phyloP scores from a whole-genome alignment of 2,329 filamentous ascomycete species.

The Laburnicola sp. region DNA sequence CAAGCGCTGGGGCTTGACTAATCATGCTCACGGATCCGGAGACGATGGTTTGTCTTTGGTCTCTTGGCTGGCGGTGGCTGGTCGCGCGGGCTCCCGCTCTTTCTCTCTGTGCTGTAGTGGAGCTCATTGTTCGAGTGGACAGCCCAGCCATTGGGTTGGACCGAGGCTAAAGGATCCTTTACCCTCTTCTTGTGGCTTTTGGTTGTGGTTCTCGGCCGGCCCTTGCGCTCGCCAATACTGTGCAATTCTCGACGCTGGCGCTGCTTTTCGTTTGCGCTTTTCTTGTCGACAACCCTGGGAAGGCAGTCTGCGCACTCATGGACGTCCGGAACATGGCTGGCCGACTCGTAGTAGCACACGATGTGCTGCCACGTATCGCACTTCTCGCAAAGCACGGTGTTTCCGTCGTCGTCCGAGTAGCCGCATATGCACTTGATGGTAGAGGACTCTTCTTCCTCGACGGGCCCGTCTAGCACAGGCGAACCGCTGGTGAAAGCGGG shows the following conservation, averaged over 20 bases:
- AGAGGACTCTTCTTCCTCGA: conserved; percentile 76
- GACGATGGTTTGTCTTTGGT: conserved; percentile 76
- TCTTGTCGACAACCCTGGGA: conserved; percentile 72
- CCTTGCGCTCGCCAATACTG: conserved; percentile 63
- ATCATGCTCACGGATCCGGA: conserved; percentile 76
- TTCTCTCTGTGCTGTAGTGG: conserved; percentile 50
- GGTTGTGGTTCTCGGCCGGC: conserved; percentile 72
- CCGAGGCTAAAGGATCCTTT: conserved; percentile 64
- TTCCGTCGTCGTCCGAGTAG: conserved; percentile 93
- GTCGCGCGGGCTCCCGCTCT: conserved; percentile 56
- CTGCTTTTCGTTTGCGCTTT: conserved; percentile 75
- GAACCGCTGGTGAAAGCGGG: conserved; percentile 43
- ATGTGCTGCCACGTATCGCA: conserved; percentile 99
- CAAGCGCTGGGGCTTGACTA: conserved; percentile 65
- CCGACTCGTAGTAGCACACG: conserved; percentile 87
- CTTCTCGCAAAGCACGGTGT: conserved; percentile 92
- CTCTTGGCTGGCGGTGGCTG: conserved; percentile 72
- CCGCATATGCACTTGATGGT: conserved; percentile 98
- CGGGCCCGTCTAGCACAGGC: conserved; percentile 43
- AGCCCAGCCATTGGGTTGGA: conserved; percentile 68
- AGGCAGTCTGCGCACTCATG: conserved; percentile 91
- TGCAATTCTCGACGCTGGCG: conserved; percentile 62
- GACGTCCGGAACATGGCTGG: conserved; percentile 68
- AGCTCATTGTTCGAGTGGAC: conserved; percentile 62
- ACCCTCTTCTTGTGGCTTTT: conserved; percentile 89